Percentiles rank a stretch among this genome's conserved stretches.
Conservation (phyloP, 306 rosid genomes). For the Macrotyloma uniflorum region DNA sequence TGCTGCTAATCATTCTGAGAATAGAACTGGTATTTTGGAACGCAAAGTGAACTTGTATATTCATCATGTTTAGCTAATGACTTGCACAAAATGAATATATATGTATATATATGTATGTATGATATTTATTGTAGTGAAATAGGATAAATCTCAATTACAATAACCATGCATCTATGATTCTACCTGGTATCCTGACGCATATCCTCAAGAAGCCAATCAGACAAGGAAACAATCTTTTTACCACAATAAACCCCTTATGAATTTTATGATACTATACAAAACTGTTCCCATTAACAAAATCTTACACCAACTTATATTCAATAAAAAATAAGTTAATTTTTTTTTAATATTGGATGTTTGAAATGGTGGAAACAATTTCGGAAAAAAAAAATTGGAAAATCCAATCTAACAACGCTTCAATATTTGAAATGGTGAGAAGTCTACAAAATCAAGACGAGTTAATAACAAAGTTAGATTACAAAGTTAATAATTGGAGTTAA, state of each 20-base stretch:
- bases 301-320: background rate
- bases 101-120: background rate
- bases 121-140: background rate
- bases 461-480: too few species aligned
- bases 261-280: background rate
- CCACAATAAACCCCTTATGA: background rate
- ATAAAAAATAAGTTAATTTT: background rate
- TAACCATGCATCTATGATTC: background rate
- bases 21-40: background rate
- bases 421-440: too few species aligned
- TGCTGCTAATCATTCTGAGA: background rate
- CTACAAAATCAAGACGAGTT: too few species aligned
- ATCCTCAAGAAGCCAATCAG: background rate
- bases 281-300: too few species aligned
- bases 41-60: background rate
- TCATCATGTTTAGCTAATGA: background rate
- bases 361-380: background rate
- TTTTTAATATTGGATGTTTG: background rate
- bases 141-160: background rate
- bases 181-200: background rate
- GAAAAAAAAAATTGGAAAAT: too few species aligned
- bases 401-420: too few species aligned
- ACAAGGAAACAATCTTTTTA: background rate
- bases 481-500: background rate
- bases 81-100: background rate